Evolutionary conservation across 371 early-diverging fungal species (phyloP), one percentile per base, ranked within the genome.

Genomic region (Conidiobolus coronatus): DNA sequence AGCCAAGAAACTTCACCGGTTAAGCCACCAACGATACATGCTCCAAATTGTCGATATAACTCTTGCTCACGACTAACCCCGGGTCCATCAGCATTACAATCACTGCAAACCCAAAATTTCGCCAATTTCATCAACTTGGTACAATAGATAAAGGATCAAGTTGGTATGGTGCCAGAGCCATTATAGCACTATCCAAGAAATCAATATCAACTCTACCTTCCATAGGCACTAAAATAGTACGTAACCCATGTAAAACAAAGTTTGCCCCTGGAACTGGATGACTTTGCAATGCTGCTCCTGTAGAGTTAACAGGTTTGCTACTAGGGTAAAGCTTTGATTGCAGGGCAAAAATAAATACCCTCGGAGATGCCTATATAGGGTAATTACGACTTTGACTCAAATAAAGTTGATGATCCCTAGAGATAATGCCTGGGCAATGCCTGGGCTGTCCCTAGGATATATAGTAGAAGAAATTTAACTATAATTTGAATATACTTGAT

Each of bases 71-170:
- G 21, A 20, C 43, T 42, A n/a, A 41, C 43, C 2, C 42, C 53
- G 14, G 17, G 29, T 1, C 51, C 51, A 43, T 43, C 43, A 12
- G 42, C 67, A 51, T 71, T 79, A 33, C 67, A 64, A n/a, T 73
- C 72, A 6, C 74, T 73, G 9, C 73, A 65, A 2, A 89, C 82
- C 85, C 86, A 87, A 11, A n/a, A 89, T 79, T 61, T 87, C 89
- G 40, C 89, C 89, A 21, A 86, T 59, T 42, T 71, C 68, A 41
- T 82, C 71, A 14, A 75, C 72, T 2, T 72, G 65, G 52, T 81
- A 75, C 48, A 14, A 47, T 29, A 29, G 29, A 29, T 29, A 29
- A 29, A 29, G 29, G 29, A 29, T 29, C 29, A 29, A 29, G 29
- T 29, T 29, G 29, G 9, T 29, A 29, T 3, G 29, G 29, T 5